Percentiles rank a stretch among this genome's conserved stretches.
These are phyloP conservation scores for Fusarium aywerte DNA, from an alignment of 2,329 filamentous ascomycete species.

Conservation along the genomic window DNA sequence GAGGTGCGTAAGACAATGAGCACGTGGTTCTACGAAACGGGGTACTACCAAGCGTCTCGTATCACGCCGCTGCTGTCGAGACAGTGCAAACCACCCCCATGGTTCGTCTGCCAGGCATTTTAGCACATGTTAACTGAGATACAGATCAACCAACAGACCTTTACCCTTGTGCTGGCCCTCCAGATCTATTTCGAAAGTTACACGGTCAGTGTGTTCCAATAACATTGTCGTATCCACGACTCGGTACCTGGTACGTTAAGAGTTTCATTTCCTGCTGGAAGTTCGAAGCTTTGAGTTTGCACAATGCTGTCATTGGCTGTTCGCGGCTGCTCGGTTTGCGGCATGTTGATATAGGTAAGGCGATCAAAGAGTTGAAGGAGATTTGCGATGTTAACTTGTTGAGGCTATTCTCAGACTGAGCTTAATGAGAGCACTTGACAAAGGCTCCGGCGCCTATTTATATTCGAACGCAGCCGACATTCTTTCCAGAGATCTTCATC, in stretches of 20 bases:
- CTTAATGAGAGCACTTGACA: not conserved
- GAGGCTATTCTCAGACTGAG: not conserved
- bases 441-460: slow-evolving; percentile 14
- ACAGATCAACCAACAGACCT: not conserved
- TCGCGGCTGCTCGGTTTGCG: not conserved
- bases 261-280: not conserved
- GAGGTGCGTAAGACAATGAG: not conserved
- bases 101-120: not conserved
- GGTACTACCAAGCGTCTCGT: slow-evolving; percentile 8
- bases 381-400: not conserved
- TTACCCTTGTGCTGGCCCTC: not conserved
- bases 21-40: not conserved
- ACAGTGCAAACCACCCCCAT: not conserved
- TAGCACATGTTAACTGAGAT: not conserved
- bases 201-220: not conserved
- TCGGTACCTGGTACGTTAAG: not conserved
- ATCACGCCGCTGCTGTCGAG: slow-evolving; percentile 3
- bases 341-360: not conserved
- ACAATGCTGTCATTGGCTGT: not conserved
- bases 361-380: not conserved
- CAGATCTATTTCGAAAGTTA: not conserved
- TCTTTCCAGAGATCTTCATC: not conserved
- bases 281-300: not conserved
- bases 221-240: not conserved
- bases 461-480: not conserved